phyloP scores from a whole-genome alignment of 306 rosid species.

The Quercus dentata region DNA sequence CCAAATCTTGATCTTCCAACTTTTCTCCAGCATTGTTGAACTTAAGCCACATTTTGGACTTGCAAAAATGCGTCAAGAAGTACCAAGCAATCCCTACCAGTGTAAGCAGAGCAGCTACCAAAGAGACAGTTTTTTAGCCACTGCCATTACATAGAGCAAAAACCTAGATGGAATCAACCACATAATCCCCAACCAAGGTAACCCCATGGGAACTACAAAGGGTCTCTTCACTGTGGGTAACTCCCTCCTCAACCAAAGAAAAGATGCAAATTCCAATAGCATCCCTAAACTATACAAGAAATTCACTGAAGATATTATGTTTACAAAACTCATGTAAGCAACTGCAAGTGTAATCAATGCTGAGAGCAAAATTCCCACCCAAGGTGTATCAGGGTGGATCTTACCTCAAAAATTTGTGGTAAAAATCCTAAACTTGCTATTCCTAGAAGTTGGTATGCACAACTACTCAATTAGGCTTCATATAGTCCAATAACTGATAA shows the following conservation, averaged over 20 bases:
- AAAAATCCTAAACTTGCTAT: conserved; percentile 70
- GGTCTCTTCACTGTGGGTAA: conserved; percentile 51
- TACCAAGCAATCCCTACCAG: conserved; percentile 27
- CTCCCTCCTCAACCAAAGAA: conserved; percentile 54
- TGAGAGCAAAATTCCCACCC: conserved; percentile 69
- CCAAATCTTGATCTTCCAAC: conserved; percentile 5
- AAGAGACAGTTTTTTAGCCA: conserved; percentile 42
- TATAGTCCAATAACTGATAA: conserved; percentile 55
- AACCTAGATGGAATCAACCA: conserved; percentile 63
- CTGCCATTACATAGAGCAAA: conserved; percentile 48
- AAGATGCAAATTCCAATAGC: conserved; percentile 76
- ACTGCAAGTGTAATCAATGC: conserved; percentile 41
- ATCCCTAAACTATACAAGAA: conserved; percentile 84
- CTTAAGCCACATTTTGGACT: conserved; percentile 26
- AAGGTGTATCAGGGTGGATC: conserved; percentile 66
- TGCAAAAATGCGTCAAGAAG: conserved; percentile 31
- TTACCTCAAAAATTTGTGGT: conserved; percentile 47
- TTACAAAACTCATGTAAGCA: conserved; percentile 39
- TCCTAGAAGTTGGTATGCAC: conserved; percentile 57
- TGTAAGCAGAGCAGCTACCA: conserved; percentile 42
- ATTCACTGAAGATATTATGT: conserved; percentile 65
- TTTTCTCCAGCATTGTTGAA: conserved; percentile 20
- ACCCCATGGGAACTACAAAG: conserved; percentile 52
- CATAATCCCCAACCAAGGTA: conserved; percentile 47
- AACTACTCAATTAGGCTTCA: conserved; percentile 75